These are phyloP conservation scores for Bombardia bombarda DNA, from an alignment of 495 filamentous ascomycete species.

Conservation along the genomic window DNA sequence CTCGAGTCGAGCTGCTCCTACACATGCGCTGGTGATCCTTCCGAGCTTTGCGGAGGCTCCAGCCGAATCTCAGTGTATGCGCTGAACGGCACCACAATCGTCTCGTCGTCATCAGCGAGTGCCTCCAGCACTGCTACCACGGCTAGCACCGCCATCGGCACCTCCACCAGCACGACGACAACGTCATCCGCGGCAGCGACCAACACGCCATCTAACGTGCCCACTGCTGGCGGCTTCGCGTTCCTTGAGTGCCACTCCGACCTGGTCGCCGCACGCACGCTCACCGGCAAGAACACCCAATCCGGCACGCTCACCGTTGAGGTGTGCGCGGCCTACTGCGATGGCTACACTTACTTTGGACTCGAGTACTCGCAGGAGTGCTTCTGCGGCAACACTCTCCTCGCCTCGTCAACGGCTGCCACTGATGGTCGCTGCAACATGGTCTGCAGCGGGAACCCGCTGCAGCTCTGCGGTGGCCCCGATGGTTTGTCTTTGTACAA, in stretches of 20 bases:
- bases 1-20: constrained; percentile 1
- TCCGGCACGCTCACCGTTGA: constrained; percentile 21
- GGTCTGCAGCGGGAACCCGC: constrained; percentile 20
- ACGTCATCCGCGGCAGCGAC: constrained; percentile 7
- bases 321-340: constrained; percentile 21
- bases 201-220: constrained; percentile 12
- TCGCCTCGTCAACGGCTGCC: constrained; percentile 14
- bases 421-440: constrained; percentile 24
- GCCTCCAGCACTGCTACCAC: constrained; percentile 14
- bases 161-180: constrained; percentile 12
- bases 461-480: constrained; percentile 16
- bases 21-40: constrained; percentile 4
- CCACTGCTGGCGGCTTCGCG: constrained; percentile 15
- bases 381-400: constrained; percentile 30
- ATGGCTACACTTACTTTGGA: constrained; percentile 22
- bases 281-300: constrained; percentile 6
- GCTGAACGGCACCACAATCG: constrained; percentile 9
- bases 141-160: no score
- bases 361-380: constrained; percentile 27
- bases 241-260: constrained; percentile 29
- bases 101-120: neutral
- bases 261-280: constrained; percentile 14
- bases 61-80: constrained; percentile 9
- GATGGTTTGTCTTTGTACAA: constrained; percentile 27
- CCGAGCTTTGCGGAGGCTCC: constrained; percentile 4